These are phyloP conservation scores for Leishmania braziliensis DNA, from an alignment of 208 protist species.

Conservation along the genomic window DNA sequence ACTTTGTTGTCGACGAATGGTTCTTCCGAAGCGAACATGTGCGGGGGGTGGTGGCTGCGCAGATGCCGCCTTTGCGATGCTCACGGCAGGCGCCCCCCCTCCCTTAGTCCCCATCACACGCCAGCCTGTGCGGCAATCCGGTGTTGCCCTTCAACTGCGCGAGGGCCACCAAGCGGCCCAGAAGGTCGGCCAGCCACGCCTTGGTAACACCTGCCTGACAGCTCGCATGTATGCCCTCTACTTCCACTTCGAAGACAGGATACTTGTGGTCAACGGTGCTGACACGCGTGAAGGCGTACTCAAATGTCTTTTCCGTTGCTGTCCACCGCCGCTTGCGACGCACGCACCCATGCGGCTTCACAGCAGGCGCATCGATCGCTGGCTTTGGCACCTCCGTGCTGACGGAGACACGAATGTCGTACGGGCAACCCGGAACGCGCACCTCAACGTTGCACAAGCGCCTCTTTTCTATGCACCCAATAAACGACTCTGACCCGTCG, in stretches of 20 bases:
- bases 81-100: not conserved
- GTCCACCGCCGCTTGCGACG: conserved; percentile 62
- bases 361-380: conserved; percentile 16
- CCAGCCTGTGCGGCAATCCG: conserved; percentile 4
- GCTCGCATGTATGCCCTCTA: conserved; percentile 60
- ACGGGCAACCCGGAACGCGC: conserved; percentile 44
- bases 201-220: conserved; percentile 40
- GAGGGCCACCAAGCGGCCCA: conserved; percentile 42
- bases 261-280: conserved; percentile 11
- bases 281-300: conserved; percentile 75
- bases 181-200: conserved; percentile 48
- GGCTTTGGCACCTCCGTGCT: conserved; percentile 38
- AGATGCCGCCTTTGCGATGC: not conserved
- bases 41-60: not conserved
- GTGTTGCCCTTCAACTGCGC: conserved; percentile 38
- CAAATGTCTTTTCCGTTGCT: conserved; percentile 39
- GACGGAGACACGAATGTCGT: conserved; percentile 73
- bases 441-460: conserved; percentile 69
- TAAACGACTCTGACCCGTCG: conserved; percentile 30
- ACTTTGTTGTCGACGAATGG: not conserved
- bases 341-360: conserved; percentile 30
- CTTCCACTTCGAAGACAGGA: conserved; percentile 65
- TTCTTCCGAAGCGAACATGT: not conserved
- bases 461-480: conserved; percentile 49
- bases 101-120: too few species aligned